These are phyloP conservation scores for Cryphonectria nitschkei DNA, from an alignment of 2,329 filamentous ascomycete species.

Conservation along the genomic window DNA sequence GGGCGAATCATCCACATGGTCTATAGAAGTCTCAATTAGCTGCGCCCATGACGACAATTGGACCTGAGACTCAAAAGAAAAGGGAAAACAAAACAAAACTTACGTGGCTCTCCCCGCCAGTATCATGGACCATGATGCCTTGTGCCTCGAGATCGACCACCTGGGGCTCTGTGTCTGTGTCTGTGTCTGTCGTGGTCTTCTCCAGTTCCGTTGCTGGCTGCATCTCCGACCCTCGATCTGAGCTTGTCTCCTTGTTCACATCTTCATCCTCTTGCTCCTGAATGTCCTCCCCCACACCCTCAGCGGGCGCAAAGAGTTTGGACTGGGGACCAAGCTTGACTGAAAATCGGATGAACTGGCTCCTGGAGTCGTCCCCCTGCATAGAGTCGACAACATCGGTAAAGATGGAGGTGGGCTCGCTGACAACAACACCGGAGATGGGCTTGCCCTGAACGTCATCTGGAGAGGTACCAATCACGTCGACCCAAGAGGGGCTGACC, in stretches of 20 bases:
- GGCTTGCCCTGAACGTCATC: constrained; percentile 74
- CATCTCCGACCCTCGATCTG: constrained; percentile 33
- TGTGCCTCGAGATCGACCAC: constrained; percentile 88
- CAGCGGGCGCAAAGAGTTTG: constrained; percentile 57
- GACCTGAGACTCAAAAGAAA: neutral
- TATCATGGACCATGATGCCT: constrained; percentile 98
- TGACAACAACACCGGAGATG: constrained; percentile 79
- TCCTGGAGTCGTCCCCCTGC: constrained; percentile 89
- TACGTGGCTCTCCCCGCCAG: constrained; percentile 88
- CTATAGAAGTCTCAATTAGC: constrained; percentile 51
- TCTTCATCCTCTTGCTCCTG: constrained; percentile 42
- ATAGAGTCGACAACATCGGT: constrained; percentile 83
- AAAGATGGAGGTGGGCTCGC: constrained; percentile 80
- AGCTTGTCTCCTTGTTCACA: constrained; percentile 36
- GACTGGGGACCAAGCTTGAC: constrained; percentile 72
- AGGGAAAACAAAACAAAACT: constrained; percentile 43
- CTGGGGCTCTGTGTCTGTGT: constrained; percentile 45
- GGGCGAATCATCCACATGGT: constrained; percentile 99
- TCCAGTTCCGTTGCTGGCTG: constrained; percentile 42
- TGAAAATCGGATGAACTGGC: constrained; percentile 84
- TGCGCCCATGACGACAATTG: neutral
- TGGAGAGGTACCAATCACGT: constrained; percentile 82
- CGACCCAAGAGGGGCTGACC: constrained; percentile 95
- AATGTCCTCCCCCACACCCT: constrained; percentile 42
- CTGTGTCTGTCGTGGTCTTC: constrained; percentile 42